Evolutionary conservation across 2,329 filamentous ascomycete species (phyloP), one percentile per base, ranked within the genome.

Genomic region (Fusarium agapanthi): DNA sequence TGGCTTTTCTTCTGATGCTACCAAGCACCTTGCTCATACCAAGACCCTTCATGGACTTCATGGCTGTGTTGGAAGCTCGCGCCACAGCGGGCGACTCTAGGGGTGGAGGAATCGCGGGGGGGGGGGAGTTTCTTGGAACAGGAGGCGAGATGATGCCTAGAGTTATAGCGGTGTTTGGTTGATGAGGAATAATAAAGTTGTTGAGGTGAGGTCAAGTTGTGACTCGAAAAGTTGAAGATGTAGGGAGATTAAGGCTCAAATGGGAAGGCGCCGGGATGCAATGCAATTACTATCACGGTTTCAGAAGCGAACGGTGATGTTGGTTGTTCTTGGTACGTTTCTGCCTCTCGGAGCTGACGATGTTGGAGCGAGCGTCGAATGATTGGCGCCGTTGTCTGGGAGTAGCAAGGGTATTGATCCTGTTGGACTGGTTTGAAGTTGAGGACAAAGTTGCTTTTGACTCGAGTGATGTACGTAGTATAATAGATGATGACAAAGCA

Each of bases 1-100:
- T 82, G 38, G 83, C 83, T 76, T 83, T 85, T 79, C 84, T 86
- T 77, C 83, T 87, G 79, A 89, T 85, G 82, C 82, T 87, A 72
- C 86, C 86, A 48, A 89, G 83, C 84, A 89, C 83, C 83, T 85
- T 88, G 80, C 85, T 87, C 83, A 88, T 84, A 79, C 84, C 87
- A 67, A 89, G 84, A 41, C 85, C 83, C 81, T 87, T 89, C 84
- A 85, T 85, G 71, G 80, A 80, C 75, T 83, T 84, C 82, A 84
- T 84, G 60, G 69, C 67, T 69, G 63, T 58, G 67, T 64, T 73
- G 67, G 61, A 48, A 63, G 57, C 55, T 77, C 57, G 71, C 76
- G 76, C 75, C 74, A 73, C 67, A 69, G 65, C 57, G 64, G 65
- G 65, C 71, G 72, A 47, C 60, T 72, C 45, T 55, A 34, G 41